Percentiles rank a stretch among this genome's conserved stretches.
These are phyloP conservation scores for Colletotrichum agaves DNA, from an alignment of 2,329 filamentous ascomycete genomes.

Conservation along the genomic window DNA sequence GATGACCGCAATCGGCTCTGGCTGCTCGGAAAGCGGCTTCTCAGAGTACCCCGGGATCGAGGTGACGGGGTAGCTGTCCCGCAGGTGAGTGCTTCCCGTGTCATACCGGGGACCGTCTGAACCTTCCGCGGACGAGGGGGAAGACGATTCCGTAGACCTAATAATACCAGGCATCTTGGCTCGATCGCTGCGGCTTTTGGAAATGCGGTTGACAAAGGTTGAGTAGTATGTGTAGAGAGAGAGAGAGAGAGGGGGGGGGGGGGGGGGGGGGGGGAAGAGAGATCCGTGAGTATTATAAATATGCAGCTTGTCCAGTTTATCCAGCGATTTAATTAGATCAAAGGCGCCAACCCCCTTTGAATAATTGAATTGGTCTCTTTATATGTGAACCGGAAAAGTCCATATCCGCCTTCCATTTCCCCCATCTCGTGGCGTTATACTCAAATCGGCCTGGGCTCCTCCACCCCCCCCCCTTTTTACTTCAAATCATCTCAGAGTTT, in stretches of 20 bases:
- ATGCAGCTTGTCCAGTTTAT: too few relatives aligned
- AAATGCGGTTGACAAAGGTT: background rate
- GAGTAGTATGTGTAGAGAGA: background rate
- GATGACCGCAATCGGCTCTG: conserved; percentile 53
- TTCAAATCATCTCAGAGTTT: background rate
- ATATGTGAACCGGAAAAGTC: background rate
- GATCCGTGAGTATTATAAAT: background rate
- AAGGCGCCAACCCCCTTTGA: too few relatives aligned
- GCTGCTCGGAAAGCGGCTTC: conserved; percentile 4
- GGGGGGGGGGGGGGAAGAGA: too few relatives aligned
- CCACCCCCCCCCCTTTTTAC: too few relatives aligned
- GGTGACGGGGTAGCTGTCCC: background rate
- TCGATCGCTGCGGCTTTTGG: background rate
- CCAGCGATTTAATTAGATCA: too few relatives aligned
- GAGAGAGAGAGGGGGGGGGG: too few relatives aligned
- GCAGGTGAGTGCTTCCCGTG: background rate
- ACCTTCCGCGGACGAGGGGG: background rate
- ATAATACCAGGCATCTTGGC: background rate
- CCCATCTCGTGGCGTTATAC: background rate
- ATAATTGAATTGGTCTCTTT: too few relatives aligned
- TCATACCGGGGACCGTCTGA: background rate
- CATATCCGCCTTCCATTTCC: background rate
- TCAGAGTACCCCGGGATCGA: background rate
- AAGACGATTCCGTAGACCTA: background rate
- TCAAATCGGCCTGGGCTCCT: background rate